phyloP scores from a whole-genome alignment of 306 rosid species.

The Cercis canadensis region DNA sequence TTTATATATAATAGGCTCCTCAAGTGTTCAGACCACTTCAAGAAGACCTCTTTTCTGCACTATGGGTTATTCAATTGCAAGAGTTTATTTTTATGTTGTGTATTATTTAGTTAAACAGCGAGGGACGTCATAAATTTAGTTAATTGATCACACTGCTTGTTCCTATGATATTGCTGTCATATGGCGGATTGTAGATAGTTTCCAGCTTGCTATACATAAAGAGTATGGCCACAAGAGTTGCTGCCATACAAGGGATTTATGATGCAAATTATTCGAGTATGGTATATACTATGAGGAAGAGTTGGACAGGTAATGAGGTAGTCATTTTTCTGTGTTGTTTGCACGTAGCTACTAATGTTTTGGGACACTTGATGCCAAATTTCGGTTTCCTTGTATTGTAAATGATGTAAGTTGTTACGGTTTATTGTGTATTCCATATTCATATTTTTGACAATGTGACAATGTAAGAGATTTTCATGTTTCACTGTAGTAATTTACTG shows the following conservation, averaged over 20 bases:
- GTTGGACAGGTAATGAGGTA: constrained; percentile 19
- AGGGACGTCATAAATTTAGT: constrained; percentile 38
- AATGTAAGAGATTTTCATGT: background rate
- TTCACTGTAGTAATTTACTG: background rate
- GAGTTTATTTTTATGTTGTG: constrained; percentile 16
- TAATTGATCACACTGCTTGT: constrained; percentile 46
- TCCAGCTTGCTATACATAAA: constrained; percentile 33
- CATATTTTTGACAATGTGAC: constrained; percentile 14
- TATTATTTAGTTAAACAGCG: constrained; percentile 32
- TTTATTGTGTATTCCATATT: constrained; percentile 40
- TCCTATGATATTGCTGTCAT: constrained; percentile 38
- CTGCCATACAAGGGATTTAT: constrained; percentile 45
- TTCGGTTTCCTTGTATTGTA: constrained; percentile 37
- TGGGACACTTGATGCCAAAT: constrained; percentile 28
- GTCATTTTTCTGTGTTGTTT: constrained; percentile 29
- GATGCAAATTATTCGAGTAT: constrained; percentile 53
- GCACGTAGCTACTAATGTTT: constrained; percentile 30
- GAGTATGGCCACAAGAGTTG: constrained; percentile 53
- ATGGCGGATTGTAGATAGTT: constrained; percentile 48
- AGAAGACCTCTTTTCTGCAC: constrained; percentile 15
- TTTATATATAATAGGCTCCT: constrained; percentile 33
- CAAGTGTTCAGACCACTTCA: constrained; percentile 32
- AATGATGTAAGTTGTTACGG: constrained; percentile 31
- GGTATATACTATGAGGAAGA: constrained; percentile 34
- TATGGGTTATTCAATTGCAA: constrained; percentile 37